Evolutionary conservation across 225 moss, liverwort and hornwort species (phyloP).

Genomic region (Physcomitrellopsis africana): DNA sequence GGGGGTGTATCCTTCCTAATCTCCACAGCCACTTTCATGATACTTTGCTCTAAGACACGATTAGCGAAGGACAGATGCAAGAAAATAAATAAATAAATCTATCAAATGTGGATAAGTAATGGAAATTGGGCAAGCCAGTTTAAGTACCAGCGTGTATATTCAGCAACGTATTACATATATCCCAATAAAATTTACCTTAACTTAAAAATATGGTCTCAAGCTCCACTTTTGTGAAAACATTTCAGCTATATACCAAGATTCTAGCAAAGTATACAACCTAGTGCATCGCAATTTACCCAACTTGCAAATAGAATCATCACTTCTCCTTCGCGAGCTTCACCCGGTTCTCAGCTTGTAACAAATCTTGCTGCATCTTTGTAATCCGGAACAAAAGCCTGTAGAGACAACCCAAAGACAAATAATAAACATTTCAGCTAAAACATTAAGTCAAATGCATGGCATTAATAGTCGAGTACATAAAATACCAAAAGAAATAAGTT

Average conservation of each 20-base stretch:
- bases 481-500: neutral
- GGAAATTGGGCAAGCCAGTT: conserved; percentile 16
- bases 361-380: conserved; percentile 56
- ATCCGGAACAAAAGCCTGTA: conserved; percentile 52
- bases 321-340: conserved; percentile 39
- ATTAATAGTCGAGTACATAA: neutral
- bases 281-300: conserved; percentile 22
- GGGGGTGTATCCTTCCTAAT: too few species aligned
- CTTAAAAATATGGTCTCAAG: conserved; percentile 24
- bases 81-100: neutral
- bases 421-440: too few species aligned
- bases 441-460: neutral
- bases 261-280: conserved; percentile 20
- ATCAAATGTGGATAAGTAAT: neutral
- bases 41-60: neutral
- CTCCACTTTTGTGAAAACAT: conserved; percentile 27
- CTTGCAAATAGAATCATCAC: conserved; percentile 28
- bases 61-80: neutral
- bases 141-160: conserved; percentile 8
- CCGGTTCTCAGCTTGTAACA: conserved; percentile 40
- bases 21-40: too few species aligned
- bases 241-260: conserved; percentile 22
- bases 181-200: conserved; percentile 16
- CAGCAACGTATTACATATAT: conserved; percentile 18
- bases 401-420: neutral